These are phyloP conservation scores for Carex littledalei DNA, from an alignment of 176 grass and related monocot genomes.

Conservation along the genomic window DNA sequence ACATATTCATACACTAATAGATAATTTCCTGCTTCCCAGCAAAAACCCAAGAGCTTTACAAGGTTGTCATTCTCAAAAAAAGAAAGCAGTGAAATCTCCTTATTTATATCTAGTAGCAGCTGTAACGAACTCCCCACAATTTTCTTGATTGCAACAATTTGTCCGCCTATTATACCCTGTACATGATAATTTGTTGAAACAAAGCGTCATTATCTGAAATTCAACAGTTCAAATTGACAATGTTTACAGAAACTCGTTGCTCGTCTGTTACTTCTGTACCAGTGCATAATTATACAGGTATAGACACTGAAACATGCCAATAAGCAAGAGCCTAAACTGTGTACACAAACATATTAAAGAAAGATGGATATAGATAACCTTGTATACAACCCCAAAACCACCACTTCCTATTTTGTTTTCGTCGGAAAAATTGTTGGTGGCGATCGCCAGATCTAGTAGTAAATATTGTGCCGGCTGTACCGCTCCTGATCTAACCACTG, in stretches of 20 bases:
- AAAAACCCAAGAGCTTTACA: conserved; percentile 5
- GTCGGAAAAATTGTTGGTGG: not conserved
- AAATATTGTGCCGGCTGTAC: not conserved
- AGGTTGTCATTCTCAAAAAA: not conserved
- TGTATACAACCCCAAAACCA: not conserved
- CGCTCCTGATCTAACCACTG: not conserved
- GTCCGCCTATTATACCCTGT: not conserved
- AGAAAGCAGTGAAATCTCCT: not conserved
- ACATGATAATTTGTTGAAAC: not conserved
- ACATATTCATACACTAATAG: conserved; percentile 12
- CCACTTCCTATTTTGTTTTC: not conserved
- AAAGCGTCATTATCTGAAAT: not conserved
- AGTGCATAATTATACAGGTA: not conserved
- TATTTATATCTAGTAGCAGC: not conserved
- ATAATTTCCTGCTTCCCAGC: conserved; percentile 12
- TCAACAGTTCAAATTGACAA: not conserved
- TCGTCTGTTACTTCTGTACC: not conserved
- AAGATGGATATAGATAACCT: not conserved
- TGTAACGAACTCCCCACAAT: not conserved
- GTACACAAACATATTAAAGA: not conserved
- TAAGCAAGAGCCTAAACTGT: not conserved
- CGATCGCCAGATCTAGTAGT: not conserved
- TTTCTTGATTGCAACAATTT: conserved; percentile 5
- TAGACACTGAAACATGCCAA: not conserved
- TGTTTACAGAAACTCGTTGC: not conserved